Base-by-base conservation (phyloP, 2,329 filamentous ascomycete species). In the Colletotrichum tropicale region DNA sequence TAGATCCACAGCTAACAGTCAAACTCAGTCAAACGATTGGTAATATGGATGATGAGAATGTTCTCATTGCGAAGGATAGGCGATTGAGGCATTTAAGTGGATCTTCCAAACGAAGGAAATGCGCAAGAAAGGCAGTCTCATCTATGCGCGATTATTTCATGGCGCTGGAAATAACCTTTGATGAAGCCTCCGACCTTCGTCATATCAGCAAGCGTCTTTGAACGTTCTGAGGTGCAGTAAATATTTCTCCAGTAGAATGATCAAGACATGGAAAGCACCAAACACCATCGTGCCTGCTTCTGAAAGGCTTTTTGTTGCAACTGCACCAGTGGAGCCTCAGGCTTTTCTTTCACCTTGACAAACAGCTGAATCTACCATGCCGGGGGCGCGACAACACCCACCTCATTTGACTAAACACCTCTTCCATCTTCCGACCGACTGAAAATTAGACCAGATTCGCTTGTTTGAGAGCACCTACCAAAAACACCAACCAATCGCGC, bases 31-130 rank as follows among this genome's bases (percentile, higher is more conserved):
- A 48, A 13, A 13, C 9, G 9, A 48, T 12, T 48, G 10, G 43
- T 21, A 48, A 4, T 6, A 15, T 15, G 32, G 6, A 5, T n/a
- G 18, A 48, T n/a, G 5, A n/a, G 18, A n/a, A 21, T 48, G n/a
- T n/a, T 48, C 43, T 48, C 18, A 21, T 48, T 48, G 43, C 43
- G 5, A 48, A 48, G 10, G 2, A 1, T 48, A 7, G 43, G n/a
- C 6, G 10, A 48, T 0, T 0, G 3, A 48, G n/a, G n/a, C n/a
- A 7, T 48, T 21, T 48, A 2, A 21, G 10, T 21, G 0, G 43
- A 21, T 48, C 38, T 43, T 43, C 2, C 1, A 48, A 12, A 12
- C 4, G n/a, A 48, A 4, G 6, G 1, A 48, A 21, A 21, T 7
- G 43, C 10, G 6, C 43, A 48, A 48, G 3, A 48, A 13, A 48